Evolutionary conservation across 2,329 filamentous ascomycete species (phyloP), one percentile per base, ranked within the genome.

Genomic region (Leptographium flavum): DNA sequence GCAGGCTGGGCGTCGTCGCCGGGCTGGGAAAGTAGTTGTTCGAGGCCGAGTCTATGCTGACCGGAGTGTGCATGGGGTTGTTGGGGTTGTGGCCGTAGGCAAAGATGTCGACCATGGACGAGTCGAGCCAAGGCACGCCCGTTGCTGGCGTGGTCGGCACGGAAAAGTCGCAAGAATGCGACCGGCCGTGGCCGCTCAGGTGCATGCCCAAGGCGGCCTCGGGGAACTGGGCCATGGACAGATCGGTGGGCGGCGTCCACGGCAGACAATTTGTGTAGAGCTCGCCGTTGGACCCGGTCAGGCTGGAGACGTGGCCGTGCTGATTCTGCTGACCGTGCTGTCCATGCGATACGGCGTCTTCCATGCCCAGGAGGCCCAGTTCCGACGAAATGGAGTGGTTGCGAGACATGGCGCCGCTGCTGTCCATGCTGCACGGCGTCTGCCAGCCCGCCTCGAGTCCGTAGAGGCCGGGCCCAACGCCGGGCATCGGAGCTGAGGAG

Each of bases 1-100:
- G 56, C 38, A 60, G 56, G 15, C 55, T 60, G 5, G 64, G 62
- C 3, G 65, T 65, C 2, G 59, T 50, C 2, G 58, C 59, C 6
- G 65, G 63, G 35, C 61, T 67, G 3, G 64, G 61, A 41, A 67
- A 65, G 46, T 63, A 65, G 41, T 54, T 62, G 39, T 47, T 45
- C 23, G 41, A 14, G 5, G 46, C 39, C 5, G 47, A 40, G 1
- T 62, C 50, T 53, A 62, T 58, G 50, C 56, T 63, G 17, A 55
- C 54, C 2, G 64, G 62, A 0, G 60, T 65, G 1, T 55, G 59
- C 39, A 63, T 55, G 30, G 56, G 53, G 22, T 47, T 28, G n/a
- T n/a, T n/a, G n/a, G n/a, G n/a, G n/a, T 11, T 28, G 4, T 59
- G 57, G 43, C 54, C 49, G 50, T 63, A 63, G 10, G 53, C 42